Percentiles rank a stretch among this genome's conserved stretches.
phyloP scores from a whole-genome alignment of 345 rosid genomes.

The Anacardium occidentale region DNA sequence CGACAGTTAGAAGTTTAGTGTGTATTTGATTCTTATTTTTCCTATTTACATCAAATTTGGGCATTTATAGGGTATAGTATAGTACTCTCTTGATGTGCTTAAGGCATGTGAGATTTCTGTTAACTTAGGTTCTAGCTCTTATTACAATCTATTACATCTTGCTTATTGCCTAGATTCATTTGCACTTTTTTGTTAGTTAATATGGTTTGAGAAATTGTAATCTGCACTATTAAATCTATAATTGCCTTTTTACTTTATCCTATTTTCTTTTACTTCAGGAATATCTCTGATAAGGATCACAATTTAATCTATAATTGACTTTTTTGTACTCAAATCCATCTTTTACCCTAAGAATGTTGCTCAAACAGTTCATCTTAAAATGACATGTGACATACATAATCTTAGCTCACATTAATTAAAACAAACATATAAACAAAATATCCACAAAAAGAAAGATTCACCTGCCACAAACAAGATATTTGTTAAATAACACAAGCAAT shows the following conservation, averaged over 20 bases:
- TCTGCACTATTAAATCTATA: not conserved
- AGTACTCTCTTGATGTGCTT: slow-evolving; percentile 26
- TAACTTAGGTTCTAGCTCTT: slow-evolving; percentile 1
- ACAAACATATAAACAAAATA: not conserved
- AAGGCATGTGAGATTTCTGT: not conserved
- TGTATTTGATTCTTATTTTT: not conserved
- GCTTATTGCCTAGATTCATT: slow-evolving; percentile 19
- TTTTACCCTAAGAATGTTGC: slow-evolving; percentile 97
- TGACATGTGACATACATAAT: slow-evolving; percentile 18
- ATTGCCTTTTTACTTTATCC: slow-evolving; percentile 28
- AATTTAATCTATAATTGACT: slow-evolving; percentile 94
- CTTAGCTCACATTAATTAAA: not conserved
- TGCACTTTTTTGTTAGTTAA: slow-evolving; percentile 6
- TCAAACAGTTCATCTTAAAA: slow-evolving; percentile 92
- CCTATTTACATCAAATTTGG: slow-evolving; percentile 61
- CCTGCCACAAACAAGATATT: not conserved
- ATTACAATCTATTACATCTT: not conserved
- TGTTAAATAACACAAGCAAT: slow-evolving; percentile 1
- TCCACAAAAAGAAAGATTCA: not conserved
- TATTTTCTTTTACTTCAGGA: slow-evolving; percentile 94
- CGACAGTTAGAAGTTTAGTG: not conserved
- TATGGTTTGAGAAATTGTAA: slow-evolving; percentile 24
- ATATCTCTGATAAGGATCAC: slow-evolving; percentile 96
- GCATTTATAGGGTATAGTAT: slow-evolving; percentile 90
- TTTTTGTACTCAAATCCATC: slow-evolving; percentile 98